These are phyloP conservation scores for Cryptomeria japonica DNA, from an alignment of 75 land plant genomes.

Conservation along the genomic window DNA sequence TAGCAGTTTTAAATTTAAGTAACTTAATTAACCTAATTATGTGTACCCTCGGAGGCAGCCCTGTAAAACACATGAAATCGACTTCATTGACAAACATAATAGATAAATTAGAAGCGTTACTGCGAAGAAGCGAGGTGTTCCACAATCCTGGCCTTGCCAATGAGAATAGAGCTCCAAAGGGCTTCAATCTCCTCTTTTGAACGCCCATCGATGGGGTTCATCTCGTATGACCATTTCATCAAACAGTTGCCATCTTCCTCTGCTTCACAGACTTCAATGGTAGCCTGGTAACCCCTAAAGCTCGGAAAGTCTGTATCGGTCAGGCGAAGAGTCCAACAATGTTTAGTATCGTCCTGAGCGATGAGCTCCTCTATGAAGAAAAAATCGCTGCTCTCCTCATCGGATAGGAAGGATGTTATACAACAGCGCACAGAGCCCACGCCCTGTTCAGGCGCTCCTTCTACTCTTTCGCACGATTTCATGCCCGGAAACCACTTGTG, in stretches of 20 bases:
- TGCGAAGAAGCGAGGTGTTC: not conserved
- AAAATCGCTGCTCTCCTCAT: too few species aligned
- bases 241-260: not conserved
- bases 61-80: too few species aligned
- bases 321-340: conserved; percentile 24
- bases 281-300: conserved; percentile 25
- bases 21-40: too few species aligned
- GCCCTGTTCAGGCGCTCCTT: not conserved
- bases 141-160: conserved; percentile 21
- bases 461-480: conserved; percentile 19
- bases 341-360: conserved; percentile 15
- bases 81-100: too few species aligned
- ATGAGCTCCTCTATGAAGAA: not conserved
- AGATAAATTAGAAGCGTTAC: too few species aligned
- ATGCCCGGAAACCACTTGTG: conserved; percentile 43
- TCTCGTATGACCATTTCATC: conserved; percentile 21
- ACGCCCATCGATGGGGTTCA: conserved; percentile 24
- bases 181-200: conserved; percentile 11
- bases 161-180: conserved; percentile 5
- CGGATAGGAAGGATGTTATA: too few species aligned
- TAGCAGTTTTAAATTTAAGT: too few species aligned
- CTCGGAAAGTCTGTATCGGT: conserved; percentile 28
- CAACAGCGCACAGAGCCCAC: too few species aligned
- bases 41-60: too few species aligned
- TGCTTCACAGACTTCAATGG: conserved; percentile 15